These are phyloP conservation scores for Dichotomopilus funicola DNA, from an alignment of 2,329 filamentous ascomycete species.

Conservation along the genomic window DNA sequence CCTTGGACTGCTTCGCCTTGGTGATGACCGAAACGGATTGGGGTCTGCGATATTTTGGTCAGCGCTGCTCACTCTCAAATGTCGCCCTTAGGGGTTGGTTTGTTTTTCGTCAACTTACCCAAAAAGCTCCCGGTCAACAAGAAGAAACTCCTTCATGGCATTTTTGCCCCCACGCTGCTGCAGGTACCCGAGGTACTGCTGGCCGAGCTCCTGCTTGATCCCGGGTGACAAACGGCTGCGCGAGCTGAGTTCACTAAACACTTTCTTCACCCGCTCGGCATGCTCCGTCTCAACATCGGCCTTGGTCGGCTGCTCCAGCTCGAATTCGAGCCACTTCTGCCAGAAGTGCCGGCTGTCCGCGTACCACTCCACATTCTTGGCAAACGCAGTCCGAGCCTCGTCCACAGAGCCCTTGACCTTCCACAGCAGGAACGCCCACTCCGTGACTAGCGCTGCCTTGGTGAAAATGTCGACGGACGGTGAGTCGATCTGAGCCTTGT, in stretches of 20 bases:
- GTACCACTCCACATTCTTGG: conserved; percentile 77
- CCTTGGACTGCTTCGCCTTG: conserved; percentile 37
- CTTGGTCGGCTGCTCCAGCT: conserved; percentile 72
- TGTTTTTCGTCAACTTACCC: conserved; percentile 48
- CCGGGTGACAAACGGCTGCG: conserved; percentile 63
- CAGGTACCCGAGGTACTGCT: conserved; percentile 76
- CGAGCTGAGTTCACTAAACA: conserved; percentile 67
- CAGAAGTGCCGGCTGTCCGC: conserved; percentile 83
- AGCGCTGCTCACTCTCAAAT: neutral
- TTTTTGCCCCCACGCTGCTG: conserved; percentile 76
- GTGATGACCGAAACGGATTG: conserved; percentile 38
- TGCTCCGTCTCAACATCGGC: conserved; percentile 57
- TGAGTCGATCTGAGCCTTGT: conserved; percentile 73
- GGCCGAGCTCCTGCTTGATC: conserved; percentile 67
- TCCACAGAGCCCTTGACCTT: conserved; percentile 74
- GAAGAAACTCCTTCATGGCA: conserved; percentile 78
- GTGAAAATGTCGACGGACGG: conserved; percentile 66
- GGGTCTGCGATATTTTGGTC: conserved; percentile 32
- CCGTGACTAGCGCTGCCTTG: conserved; percentile 79
- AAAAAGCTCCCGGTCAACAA: conserved; percentile 78
- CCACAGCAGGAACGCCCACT: conserved; percentile 84
- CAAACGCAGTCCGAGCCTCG: conserved; percentile 77
- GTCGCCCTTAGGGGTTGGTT: neutral
- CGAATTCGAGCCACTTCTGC: conserved; percentile 82
- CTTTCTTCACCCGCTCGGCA: conserved; percentile 68